A percentile compares a stretch with the other conserved stretches of the same genome.
These are phyloP conservation scores for Onygenales sp. DNA, from an alignment of 2,329 filamentous ascomycete species.

Conservation along the genomic window DNA sequence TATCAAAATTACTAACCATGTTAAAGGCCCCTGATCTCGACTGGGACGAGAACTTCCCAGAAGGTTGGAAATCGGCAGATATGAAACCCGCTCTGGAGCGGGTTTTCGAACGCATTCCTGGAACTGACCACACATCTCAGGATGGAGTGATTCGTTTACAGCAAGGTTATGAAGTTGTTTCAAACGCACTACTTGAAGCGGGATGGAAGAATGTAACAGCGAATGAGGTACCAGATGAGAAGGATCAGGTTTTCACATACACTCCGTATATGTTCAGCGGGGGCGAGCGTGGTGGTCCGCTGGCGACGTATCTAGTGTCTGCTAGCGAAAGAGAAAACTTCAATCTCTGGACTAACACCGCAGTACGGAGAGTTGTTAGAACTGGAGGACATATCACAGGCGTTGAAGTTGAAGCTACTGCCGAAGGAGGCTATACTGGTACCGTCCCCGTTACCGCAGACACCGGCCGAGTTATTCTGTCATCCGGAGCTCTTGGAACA, in stretches of 20 bases:
- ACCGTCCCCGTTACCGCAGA: constrained; percentile 50
- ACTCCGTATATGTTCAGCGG: constrained; percentile 59
- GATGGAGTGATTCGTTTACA: constrained; percentile 61
- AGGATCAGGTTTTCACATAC: constrained; percentile 56
- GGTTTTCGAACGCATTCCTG: constrained; percentile 61
- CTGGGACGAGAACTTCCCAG: constrained; percentile 64
- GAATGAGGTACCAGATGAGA: constrained; percentile 50
- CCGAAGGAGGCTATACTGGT: constrained; percentile 47
- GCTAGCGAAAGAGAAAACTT: constrained; percentile 55
- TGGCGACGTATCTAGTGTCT: constrained; percentile 61
- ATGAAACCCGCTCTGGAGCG: constrained; percentile 50
- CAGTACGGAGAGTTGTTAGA: constrained; percentile 58
- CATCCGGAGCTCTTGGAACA: constrained; percentile 61
- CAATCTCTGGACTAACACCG: constrained; percentile 55
- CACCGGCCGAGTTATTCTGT: constrained; percentile 55
- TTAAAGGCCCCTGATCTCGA: constrained; percentile 49
- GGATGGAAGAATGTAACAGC: constrained; percentile 57
- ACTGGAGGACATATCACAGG: constrained; percentile 54
- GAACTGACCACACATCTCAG: constrained; percentile 55
- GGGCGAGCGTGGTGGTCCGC: constrained; percentile 59
- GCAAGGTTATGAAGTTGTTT: constrained; percentile 55
- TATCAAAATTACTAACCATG: constrained; percentile 5
- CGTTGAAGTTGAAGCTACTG: constrained; percentile 50
- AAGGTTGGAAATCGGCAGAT: constrained; percentile 59
- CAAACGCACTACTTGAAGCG: constrained; percentile 46